A percentile compares a stretch with the other conserved stretches of the same genome.
Evolutionary conservation across 2,329 filamentous ascomycete genomes (phyloP).

Genomic region (Diaporthe sp.): DNA sequence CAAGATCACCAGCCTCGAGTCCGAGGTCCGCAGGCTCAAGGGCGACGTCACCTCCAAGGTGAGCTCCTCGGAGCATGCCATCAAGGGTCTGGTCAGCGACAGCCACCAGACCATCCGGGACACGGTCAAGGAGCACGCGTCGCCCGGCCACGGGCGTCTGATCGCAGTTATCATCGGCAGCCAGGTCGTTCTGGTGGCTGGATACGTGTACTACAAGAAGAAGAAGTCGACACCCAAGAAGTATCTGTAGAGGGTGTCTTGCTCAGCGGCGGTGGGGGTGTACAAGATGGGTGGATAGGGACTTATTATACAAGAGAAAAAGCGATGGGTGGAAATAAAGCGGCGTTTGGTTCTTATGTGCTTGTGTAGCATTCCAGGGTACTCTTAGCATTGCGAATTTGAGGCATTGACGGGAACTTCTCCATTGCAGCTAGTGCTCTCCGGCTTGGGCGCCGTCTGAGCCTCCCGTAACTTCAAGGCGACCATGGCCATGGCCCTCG

Average conservation of each 20-base stretch:
- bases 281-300: not conserved
- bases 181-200: slow-evolving; percentile 77
- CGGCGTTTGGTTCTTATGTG: slow-evolving; percentile 34
- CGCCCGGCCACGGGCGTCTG: slow-evolving; percentile 64
- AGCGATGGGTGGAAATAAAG: slow-evolving; percentile 27
- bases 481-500: not conserved
- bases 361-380: slow-evolving; percentile 37
- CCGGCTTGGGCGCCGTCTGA: not conserved
- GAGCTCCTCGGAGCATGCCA: slow-evolving; percentile 63
- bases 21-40: slow-evolving; percentile 70
- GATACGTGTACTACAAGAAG: slow-evolving; percentile 84
- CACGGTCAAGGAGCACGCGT: slow-evolving; percentile 59
- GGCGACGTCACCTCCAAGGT: slow-evolving; percentile 64
- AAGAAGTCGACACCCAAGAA: slow-evolving; percentile 89
- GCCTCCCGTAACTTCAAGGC: not conserved
- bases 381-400: slow-evolving; percentile 37
- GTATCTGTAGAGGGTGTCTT: slow-evolving; percentile 73
- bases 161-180: slow-evolving; percentile 80
- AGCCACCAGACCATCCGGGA: slow-evolving; percentile 61
- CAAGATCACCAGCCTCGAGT: slow-evolving; percentile 66
- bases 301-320: slow-evolving; percentile 1
- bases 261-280: not conserved
- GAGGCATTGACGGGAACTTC: not conserved
- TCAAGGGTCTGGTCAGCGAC: slow-evolving; percentile 64
- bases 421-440: not conserved